phyloP scores from a whole-genome alignment of 768 basidiomycete species.

The Rubroboletus pulcherrimus region DNA sequence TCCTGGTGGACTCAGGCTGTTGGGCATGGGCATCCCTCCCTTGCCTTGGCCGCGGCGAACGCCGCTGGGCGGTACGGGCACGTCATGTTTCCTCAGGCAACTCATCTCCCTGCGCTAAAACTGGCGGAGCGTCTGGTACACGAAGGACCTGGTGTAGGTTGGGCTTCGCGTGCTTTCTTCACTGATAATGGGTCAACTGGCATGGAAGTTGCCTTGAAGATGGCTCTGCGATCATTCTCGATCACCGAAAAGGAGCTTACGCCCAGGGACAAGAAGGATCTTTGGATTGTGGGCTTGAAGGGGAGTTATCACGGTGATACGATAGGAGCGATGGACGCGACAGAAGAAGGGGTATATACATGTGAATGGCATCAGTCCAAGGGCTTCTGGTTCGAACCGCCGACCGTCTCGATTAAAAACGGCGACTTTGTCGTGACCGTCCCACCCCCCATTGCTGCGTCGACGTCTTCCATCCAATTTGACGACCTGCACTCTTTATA shows the following conservation, averaged over 20 bases:
- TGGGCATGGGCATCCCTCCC: constrained; percentile 73
- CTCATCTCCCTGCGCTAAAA: constrained; percentile 78
- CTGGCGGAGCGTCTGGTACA: constrained; percentile 77
- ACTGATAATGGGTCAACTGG: constrained; percentile 95
- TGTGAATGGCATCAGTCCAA: constrained; percentile 96
- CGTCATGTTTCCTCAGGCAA: constrained; percentile 91
- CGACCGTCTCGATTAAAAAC: constrained; percentile 64
- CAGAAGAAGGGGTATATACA: constrained; percentile 84
- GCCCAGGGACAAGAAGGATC: constrained; percentile 39
- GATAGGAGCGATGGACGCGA: constrained; percentile 96
- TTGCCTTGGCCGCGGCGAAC: constrained; percentile 82
- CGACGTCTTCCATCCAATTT: constrained; percentile 20
- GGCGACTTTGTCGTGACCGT: constrained; percentile 54
- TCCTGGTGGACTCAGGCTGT: constrained; percentile 98
- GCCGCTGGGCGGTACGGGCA: constrained; percentile 95
- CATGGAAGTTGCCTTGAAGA: constrained; percentile 97
- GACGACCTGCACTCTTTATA: constrained; percentile 61
- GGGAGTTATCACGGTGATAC: constrained; percentile 99
- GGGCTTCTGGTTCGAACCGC: constrained; percentile 92
- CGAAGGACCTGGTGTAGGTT: constrained; percentile 78
- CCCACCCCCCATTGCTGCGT: constrained; percentile 44
- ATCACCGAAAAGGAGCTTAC: constrained; percentile 34
- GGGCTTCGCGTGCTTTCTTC: constrained; percentile 90
- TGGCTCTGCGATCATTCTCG: constrained; percentile 79
- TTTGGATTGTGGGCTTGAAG: constrained; percentile 81